phyloP scores from a whole-genome alignment of 768 basidiomycete species.

The Amanita rubescens region DNA sequence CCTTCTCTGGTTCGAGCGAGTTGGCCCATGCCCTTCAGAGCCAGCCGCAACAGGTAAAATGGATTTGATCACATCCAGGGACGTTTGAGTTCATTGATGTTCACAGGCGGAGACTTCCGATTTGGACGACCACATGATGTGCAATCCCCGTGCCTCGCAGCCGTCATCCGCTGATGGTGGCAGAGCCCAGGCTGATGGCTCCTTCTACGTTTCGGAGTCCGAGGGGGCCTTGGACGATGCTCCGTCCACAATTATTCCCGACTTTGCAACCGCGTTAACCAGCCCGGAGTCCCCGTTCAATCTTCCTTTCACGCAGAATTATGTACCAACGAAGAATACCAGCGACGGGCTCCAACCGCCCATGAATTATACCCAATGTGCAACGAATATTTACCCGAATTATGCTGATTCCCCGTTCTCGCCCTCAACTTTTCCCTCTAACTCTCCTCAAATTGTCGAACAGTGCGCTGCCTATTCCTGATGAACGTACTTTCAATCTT shows the following conservation, averaged over 20 bases:
- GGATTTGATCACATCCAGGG: not conserved
- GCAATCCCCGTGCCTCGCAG: not conserved
- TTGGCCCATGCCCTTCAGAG: conserved; percentile 21
- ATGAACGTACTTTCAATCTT: not conserved
- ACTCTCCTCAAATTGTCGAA: not conserved
- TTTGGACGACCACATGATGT: conserved; percentile 4
- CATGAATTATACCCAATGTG: conserved; percentile 6
- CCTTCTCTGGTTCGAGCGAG: conserved; percentile 21
- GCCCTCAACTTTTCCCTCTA: not conserved
- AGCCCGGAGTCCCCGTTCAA: not conserved
- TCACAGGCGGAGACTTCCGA: not conserved
- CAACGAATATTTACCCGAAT: not conserved
- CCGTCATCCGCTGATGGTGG: not conserved
- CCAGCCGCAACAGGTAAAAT: conserved; percentile 18
- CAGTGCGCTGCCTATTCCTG: not conserved
- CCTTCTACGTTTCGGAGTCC: not conserved
- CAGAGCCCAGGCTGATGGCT: not conserved
- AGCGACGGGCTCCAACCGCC: conserved; percentile 3
- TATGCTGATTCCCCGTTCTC: not conserved
- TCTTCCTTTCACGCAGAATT: not conserved
- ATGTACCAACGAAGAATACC: not conserved
- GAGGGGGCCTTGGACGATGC: not conserved
- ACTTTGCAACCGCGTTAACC: not conserved
- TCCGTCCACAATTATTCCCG: not conserved
- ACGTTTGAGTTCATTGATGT: not conserved